Percentiles rank a stretch among this genome's conserved stretches.
phyloP scores from a whole-genome alignment of 495 filamentous ascomycete genomes.

The Aspergillus saccharolyticus region DNA sequence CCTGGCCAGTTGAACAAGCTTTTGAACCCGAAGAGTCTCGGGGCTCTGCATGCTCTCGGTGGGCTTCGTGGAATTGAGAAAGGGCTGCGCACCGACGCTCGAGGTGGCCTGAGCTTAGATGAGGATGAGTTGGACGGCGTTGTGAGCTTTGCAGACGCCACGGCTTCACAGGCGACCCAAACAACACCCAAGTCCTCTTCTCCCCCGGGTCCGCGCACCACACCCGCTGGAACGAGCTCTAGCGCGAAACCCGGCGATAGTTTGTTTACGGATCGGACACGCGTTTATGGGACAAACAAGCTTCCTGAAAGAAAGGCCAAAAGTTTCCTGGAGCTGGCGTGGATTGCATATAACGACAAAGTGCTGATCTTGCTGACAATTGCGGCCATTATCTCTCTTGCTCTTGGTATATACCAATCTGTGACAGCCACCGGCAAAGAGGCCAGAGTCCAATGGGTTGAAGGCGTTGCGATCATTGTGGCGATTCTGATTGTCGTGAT shows the following conservation, averaged over 20 bases:
- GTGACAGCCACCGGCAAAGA: conserved; percentile 43
- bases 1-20: conserved; percentile 77
- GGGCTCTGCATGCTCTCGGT: conserved; percentile 73
- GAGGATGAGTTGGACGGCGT: conserved; percentile 58
- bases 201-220: conserved; percentile 24
- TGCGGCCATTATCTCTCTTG: conserved; percentile 79
- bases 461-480: conserved; percentile 67
- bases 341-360: conserved; percentile 82
- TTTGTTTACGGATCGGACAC: conserved; percentile 56
- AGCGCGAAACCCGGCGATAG: conserved; percentile 28
- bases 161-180: conserved; percentile 19
- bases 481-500: conserved; percentile 65
- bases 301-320: conserved; percentile 70
- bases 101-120: conserved; percentile 68
- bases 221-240: conserved; percentile 22
- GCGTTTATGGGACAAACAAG: conserved; percentile 64
- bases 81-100: conserved; percentile 65
- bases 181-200: conserved; percentile 27
- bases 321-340: conserved; percentile 65
- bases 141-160: conserved; percentile 69
- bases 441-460: conserved; percentile 68
- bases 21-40: conserved; percentile 73
- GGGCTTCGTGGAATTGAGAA: conserved; percentile 71
- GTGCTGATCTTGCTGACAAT: conserved; percentile 72
- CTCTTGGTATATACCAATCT: conserved; percentile 69